phyloP scores from a whole-genome alignment of 1,284 basidiomycete species.

The Puccinia sorghi region DNA sequence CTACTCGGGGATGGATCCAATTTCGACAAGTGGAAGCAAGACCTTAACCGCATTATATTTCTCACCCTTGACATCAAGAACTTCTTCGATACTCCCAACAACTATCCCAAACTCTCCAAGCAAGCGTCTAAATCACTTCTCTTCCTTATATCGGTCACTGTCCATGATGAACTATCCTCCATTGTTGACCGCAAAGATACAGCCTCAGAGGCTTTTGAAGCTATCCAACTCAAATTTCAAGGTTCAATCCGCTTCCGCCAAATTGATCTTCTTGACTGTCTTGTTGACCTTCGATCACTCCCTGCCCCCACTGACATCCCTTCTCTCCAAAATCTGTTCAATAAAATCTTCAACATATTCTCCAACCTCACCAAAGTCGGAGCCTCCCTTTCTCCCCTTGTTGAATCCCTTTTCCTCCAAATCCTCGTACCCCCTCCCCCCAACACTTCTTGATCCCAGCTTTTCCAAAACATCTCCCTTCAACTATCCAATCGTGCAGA shows the following conservation, averaged over 20 bases:
- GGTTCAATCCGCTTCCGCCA: neutral
- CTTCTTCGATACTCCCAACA: neutral
- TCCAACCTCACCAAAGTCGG: neutral
- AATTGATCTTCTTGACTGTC: neutral
- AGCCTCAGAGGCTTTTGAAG: neutral
- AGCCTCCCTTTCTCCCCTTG: neutral
- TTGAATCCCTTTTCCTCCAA: constrained; percentile 1
- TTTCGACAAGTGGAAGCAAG: constrained; percentile 1
- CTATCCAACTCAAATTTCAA: neutral
- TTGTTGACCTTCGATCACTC: neutral
- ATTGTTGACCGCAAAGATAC: neutral
- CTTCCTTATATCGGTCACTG: neutral
- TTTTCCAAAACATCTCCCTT: neutral
- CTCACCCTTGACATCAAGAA: neutral
- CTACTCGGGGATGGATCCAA: neutral
- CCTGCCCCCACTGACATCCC: neutral
- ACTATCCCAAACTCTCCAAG: neutral
- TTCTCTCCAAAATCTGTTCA: neutral
- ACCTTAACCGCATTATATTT: neutral
- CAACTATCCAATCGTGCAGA: neutral
- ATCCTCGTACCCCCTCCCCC: neutral
- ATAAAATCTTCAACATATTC: neutral
- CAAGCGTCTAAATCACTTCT: neutral
- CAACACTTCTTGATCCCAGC: neutral
- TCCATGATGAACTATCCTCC: neutral